Evolutionary conservation across 306 rosid species (phyloP).

Genomic region (Sicyos edulis): DNA sequence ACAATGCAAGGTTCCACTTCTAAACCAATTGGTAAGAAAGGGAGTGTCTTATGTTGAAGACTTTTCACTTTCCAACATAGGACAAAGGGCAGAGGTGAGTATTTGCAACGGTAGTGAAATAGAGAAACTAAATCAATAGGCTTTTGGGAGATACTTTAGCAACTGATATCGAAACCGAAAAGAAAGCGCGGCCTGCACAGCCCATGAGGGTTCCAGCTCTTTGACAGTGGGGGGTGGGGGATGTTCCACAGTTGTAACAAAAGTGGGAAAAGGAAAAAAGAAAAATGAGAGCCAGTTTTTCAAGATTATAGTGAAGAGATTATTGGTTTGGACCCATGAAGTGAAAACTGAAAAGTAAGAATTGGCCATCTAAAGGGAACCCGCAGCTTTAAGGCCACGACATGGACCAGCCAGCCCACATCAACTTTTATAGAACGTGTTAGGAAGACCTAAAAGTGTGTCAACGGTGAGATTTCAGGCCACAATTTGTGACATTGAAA

Average conservation of each 20-base stretch:
- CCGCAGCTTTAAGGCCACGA: conserved; percentile 15
- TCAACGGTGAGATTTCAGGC: conserved; percentile 15
- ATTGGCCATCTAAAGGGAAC: not conserved
- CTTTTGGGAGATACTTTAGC: not conserved
- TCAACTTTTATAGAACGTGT: conserved; percentile 14
- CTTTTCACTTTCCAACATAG: too few relatives aligned
- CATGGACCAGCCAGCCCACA: conserved; percentile 11
- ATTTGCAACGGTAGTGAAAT: too few relatives aligned
- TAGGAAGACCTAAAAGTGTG: conserved; percentile 1
- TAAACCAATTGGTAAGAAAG: too few relatives aligned
- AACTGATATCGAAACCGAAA: not conserved
- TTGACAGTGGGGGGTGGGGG: conserved; percentile 14
- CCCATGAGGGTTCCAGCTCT: conserved; percentile 3
- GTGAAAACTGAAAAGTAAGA: conserved; percentile 15
- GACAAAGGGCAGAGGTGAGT: too few relatives aligned
- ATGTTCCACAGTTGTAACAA: not conserved
- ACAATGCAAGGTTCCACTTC: too few relatives aligned
- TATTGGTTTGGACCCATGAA: conserved; percentile 20
- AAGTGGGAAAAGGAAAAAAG: conserved; percentile 18
- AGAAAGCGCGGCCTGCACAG: conserved; percentile 11
- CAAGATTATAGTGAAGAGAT: not conserved
- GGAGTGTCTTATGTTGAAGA: too few relatives aligned
- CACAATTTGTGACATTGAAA: not conserved
- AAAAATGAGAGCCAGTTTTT: conserved; percentile 14
- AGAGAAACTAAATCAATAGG: not conserved